These are phyloP conservation scores for Podospora appendiculata DNA, from an alignment of 495 filamentous ascomycete genomes.

Conservation along the genomic window DNA sequence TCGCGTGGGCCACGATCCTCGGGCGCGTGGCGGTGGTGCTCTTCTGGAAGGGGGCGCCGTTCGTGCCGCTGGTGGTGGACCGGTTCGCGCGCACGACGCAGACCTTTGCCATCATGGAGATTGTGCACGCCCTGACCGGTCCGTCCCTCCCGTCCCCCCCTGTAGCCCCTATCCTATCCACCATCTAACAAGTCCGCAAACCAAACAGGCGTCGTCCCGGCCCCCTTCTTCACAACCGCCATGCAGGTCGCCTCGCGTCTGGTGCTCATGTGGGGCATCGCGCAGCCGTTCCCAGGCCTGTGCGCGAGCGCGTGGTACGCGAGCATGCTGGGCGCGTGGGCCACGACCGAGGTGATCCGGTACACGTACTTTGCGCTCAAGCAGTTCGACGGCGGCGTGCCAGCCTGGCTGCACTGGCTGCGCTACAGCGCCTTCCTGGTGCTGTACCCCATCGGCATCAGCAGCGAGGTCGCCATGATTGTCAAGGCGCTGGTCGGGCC, in stretches of 20 bases:
- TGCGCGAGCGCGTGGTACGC: conserved; percentile 46
- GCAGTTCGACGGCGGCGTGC: conserved; percentile 47
- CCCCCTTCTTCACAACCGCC: conserved; percentile 74
- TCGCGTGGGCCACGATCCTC: conserved; percentile 69
- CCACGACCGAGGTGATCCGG: conserved; percentile 75
- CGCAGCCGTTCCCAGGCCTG: conserved; percentile 56
- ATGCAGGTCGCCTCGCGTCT: conserved; percentile 82
- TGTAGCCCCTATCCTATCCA: neutral
- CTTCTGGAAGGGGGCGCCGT: conserved; percentile 10
- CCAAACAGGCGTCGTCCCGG: conserved; percentile 65
- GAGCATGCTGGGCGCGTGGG: conserved; percentile 76
- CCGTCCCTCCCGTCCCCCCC: conserved; percentile 6
- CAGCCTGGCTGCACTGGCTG: conserved; percentile 67
- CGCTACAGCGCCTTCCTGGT: conserved; percentile 90
- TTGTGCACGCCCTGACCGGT: conserved; percentile 71
- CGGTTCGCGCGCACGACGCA: conserved; percentile 71
- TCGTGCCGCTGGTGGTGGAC: conserved; percentile 44
- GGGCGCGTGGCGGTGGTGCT: conserved; percentile 40
- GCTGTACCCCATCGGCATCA: conserved; percentile 86
- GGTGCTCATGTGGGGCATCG: conserved; percentile 75
- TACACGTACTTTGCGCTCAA: conserved; percentile 81
- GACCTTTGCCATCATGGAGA: conserved; percentile 72
- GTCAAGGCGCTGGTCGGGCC: conserved; percentile 56
- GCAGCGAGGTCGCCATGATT: conserved; percentile 75
- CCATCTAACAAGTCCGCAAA: neutral